Conservation (phyloP, 805 yeast genomes). For the Hanseniaspora mollemarum region DNA sequence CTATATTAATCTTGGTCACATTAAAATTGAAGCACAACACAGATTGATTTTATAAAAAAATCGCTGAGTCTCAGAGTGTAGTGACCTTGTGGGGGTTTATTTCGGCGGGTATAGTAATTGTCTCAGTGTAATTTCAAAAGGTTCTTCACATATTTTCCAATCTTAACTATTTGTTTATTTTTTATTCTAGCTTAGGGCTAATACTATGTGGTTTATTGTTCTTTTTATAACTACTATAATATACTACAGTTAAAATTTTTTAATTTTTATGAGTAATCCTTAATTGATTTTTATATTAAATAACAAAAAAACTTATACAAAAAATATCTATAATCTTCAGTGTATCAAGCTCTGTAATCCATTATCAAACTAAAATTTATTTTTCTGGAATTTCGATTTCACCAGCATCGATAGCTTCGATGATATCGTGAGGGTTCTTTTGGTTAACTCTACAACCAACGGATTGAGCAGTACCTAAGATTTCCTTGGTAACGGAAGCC, state of each 20-base stretch:
- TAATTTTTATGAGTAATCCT: conserved; percentile 9
- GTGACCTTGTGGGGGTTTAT: conserved; percentile 61
- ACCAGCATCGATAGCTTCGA: conserved; percentile 97
- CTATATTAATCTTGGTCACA: conserved; percentile 58
- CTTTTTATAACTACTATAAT: background rate
- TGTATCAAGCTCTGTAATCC: conserved; percentile 17
- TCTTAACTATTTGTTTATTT: background rate
- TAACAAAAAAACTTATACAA: conserved; percentile 5
- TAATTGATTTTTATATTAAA: conserved; percentile 12
- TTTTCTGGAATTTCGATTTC: conserved; percentile 61
- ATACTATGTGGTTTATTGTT: background rate
- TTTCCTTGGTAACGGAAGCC: conserved; percentile 95
- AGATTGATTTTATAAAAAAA: conserved; percentile 25
- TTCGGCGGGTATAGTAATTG: background rate
- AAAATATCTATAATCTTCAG: background rate
- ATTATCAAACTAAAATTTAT: conserved; percentile 24
- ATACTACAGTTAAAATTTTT: background rate
- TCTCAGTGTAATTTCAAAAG: background rate
- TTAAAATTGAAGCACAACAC: conserved; percentile 76
- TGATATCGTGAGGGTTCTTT: conserved; percentile 98
- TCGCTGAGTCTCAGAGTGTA: conserved; percentile 81
- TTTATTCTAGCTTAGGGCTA: no score
- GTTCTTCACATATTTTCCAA: background rate
- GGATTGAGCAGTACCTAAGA: conserved; percentile 98
- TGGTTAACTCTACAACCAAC: conserved; percentile 99